These are phyloP conservation scores for Xylariaceae sp. DNA, from an alignment of 2,329 filamentous ascomycete species.

Conservation along the genomic window DNA sequence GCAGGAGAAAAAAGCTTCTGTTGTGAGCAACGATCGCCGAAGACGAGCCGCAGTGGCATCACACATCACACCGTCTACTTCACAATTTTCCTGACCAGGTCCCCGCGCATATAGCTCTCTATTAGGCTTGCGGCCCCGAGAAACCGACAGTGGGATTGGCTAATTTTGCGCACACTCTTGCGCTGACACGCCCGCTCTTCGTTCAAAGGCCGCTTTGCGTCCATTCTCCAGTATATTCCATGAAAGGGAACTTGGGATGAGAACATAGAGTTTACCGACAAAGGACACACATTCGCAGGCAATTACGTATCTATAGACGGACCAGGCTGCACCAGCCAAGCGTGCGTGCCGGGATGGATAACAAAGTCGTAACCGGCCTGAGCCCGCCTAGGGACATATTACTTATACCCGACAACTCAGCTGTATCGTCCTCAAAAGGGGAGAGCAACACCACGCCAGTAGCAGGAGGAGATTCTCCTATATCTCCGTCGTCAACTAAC, in stretches of 20 bases:
- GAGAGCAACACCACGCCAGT: conserved; percentile 10
- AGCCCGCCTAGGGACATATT: conserved; percentile 19
- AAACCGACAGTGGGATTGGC: conserved; percentile 15
- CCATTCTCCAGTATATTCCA: conserved; percentile 20
- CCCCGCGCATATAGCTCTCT: conserved; percentile 24
- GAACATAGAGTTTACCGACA: conserved; percentile 20
- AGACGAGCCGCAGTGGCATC: conserved; percentile 21
- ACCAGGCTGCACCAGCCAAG: conserved; percentile 21
- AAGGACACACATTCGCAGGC: conserved; percentile 15
- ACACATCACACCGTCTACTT: conserved; percentile 22
- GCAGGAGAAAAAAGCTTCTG: not conserved
- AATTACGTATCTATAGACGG: conserved; percentile 15
- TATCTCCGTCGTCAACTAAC: conserved; percentile 42
- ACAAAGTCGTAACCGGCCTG: conserved; percentile 13
- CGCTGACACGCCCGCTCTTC: conserved; percentile 28
- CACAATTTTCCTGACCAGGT: conserved; percentile 25
- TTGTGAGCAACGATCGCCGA: conserved; percentile 21
- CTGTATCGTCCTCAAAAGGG: conserved; percentile 7
- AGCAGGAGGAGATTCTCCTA: conserved; percentile 38
- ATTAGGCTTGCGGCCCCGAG: conserved; percentile 9
- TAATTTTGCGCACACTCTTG: conserved; percentile 17
- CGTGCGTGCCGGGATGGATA: conserved; percentile 18
- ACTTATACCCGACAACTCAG: conserved; percentile 21
- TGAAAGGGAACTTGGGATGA: conserved; percentile 19
- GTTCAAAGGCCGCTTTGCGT: conserved; percentile 14